Conservation (phyloP, 2,329 filamentous ascomycete genomes). For the Aspergillus piperis region DNA sequence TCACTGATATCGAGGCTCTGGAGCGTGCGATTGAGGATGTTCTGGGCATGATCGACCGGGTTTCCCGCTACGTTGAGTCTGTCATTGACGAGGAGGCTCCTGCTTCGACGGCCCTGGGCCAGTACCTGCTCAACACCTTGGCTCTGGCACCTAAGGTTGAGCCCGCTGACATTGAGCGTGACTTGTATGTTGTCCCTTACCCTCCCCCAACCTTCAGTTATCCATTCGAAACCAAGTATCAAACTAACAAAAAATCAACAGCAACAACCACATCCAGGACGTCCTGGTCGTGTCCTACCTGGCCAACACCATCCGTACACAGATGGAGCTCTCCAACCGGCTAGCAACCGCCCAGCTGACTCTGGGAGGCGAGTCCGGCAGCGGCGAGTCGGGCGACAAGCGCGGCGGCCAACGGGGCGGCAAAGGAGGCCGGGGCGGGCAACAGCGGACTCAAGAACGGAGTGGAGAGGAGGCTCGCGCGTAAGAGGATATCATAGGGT, state of each 20-base stretch:
- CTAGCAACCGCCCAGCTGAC: constrained; percentile 77
- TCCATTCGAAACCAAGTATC: constrained; percentile 10
- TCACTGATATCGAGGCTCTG: constrained; percentile 86
- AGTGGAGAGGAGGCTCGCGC: constrained; percentile 41
- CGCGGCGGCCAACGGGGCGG: constrained; percentile 43
- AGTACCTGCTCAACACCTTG: constrained; percentile 92
- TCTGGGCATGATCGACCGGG: constrained; percentile 83
- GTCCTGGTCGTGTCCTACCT: constrained; percentile 97
- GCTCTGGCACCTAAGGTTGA: constrained; percentile 95
- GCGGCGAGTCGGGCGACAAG: constrained; percentile 39
- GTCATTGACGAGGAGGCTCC: constrained; percentile 86
- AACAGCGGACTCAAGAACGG: constrained; percentile 43
- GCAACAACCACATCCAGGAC: constrained; percentile 99
- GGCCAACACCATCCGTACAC: constrained; percentile 96
- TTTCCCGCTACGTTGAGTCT: constrained; percentile 87
- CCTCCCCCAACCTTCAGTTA: background rate
- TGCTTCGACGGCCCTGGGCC: constrained; percentile 86
- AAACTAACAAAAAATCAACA: constrained; percentile 39
- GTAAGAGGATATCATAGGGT: constrained; percentile 23
- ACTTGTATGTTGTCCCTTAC: constrained; percentile 65
- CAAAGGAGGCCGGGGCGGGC: constrained; percentile 44
- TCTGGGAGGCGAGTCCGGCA: constrained; percentile 50
- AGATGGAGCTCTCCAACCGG: constrained; percentile 96
- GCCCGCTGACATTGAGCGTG: constrained; percentile 82
- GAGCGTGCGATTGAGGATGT: constrained; percentile 86